These are phyloP conservation scores for Arthrobotrys entomopaga DNA, from an alignment of 2,329 filamentous ascomycete genomes.

Conservation along the genomic window DNA sequence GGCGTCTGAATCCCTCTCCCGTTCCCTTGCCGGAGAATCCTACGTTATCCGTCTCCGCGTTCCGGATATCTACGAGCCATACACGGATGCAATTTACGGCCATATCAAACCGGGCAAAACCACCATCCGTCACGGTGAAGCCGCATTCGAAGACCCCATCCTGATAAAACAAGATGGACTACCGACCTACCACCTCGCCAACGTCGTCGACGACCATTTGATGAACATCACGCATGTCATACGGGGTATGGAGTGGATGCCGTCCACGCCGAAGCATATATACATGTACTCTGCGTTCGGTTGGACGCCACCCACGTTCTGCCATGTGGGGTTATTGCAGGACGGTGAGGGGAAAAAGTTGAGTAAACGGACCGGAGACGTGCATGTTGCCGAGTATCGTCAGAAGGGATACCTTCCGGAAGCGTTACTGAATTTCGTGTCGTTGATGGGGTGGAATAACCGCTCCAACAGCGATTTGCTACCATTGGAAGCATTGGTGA, in stretches of 20 bases:
- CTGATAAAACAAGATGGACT: constrained; percentile 90
- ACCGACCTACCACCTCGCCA: constrained; percentile 96
- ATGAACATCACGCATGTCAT: constrained; percentile 98
- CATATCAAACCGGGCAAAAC: constrained; percentile 68
- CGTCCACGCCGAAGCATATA: constrained; percentile 82
- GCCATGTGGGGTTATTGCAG: constrained; percentile 80
- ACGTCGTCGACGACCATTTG: constrained; percentile 92
- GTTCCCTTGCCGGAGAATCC: constrained; percentile 74
- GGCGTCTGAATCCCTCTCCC: constrained; percentile 74
- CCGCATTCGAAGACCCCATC: constrained; percentile 81
- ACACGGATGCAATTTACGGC: constrained; percentile 84
- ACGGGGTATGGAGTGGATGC: constrained; percentile 93
- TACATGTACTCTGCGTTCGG: constrained; percentile 79
- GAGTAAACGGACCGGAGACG: constrained; percentile 80
- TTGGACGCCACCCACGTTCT: constrained; percentile 78
- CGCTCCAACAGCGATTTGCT: constrained; percentile 75
- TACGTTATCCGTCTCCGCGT: constrained; percentile 75
- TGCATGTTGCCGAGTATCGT: constrained; percentile 67
- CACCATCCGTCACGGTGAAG: constrained; percentile 63
- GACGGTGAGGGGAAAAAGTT: constrained; percentile 77
- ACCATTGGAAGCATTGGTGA: constrained; percentile 74
- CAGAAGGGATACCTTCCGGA: constrained; percentile 70
- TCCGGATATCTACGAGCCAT: constrained; percentile 71
- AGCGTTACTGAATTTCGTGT: constrained; percentile 80
- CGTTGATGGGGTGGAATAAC: constrained; percentile 85